Evolutionary conservation across 2,329 filamentous ascomycete genomes (phyloP), one percentile per base, ranked within the genome.

Genomic region (Passalora sequoiae): DNA sequence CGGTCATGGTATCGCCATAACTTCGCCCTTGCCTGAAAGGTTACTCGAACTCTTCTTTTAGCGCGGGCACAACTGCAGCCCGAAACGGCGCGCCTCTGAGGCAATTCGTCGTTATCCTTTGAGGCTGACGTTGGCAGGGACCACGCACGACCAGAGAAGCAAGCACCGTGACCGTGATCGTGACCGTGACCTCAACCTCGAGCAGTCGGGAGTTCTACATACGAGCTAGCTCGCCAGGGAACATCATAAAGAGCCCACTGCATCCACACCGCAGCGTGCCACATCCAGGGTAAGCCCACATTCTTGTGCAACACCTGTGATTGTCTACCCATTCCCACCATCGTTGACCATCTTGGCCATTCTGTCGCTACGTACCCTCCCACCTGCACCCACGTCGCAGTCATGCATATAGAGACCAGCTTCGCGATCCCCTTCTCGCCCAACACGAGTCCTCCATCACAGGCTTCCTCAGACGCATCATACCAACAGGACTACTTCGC

Each of bases 371-470:
- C n/a, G n/a, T n/a, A n/a, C n/a, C n/a, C n/a, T n/a, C n/a, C n/a
- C n/a, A n/a, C n/a, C n/a, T n/a, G n/a, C n/a, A n/a, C n/a, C n/a
- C n/a, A n/a, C n/a, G n/a, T 19, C 35, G 32, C 36, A 44, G 38
- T 30, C 30, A 54, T 54, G 51, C 46, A 51, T 51, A 49, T 51
- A 41, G 36, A 44, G 29, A 32, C 40, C 30, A 40, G 41, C 41
- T 43, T 46, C 43, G 35, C 47, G 21, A 20, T 52, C 13, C 46
- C 53, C 35, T 51, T 54, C 40, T 46, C 54, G 24, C 43, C 53
- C 29, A 56, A 58, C 40, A 55, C 59, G 47, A 57, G 50, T 40
- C 55, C 57, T 31, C 56, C 55, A 12, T 57, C 55, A n/a, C 45
- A 50, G 30, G 37, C 48, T 24, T 50, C 55, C 24, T 51, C 50